Evolutionary conservation across 2,329 filamentous ascomycete genomes (phyloP), one percentile per base, ranked within the genome.

Genomic region (Ophiostoma ulmi): DNA sequence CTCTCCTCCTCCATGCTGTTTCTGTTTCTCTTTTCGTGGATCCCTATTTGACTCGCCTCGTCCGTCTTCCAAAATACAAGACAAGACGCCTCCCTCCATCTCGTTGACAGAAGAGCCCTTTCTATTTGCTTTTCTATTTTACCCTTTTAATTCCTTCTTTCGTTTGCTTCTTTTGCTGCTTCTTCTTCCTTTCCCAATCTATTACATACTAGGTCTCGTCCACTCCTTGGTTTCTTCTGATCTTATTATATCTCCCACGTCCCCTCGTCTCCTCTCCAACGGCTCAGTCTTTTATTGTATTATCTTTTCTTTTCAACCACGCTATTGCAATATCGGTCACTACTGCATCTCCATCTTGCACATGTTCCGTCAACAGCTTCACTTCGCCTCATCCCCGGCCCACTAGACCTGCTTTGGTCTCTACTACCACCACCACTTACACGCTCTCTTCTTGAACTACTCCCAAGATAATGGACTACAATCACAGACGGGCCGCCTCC

Each of bases 401-500:
- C 26, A 35, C 35, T 65, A 65, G 63, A 39, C 63, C 63, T 65
- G 6, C 63, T 39, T 65, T 39, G 63, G 63, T 38, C 63, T 22
- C 63, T 63, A 63, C 58, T 26, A 20, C 26, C 26, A 61, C 48
- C n/a, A 48, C 39, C 68, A 63, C 17, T 31, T 58, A 39, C 39
- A 48, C 44, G 7, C 41, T 17, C 11, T 22, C 52, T 8, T 55
- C 58, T 22, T 26, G 13, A 67, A 66, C 7, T 58, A 20, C 20
- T 20, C 7, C 7, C 39, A 65, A 26, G 20, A 70, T 69, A 58
- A 68, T 68, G 36, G 69, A 72, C 65, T 66, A 68, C 55, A 66
- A 44, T 26, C 71, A 72, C 41, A 72, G 38, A 67, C 71, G 71
- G 20, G 69, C 71, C 31, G 41, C 48, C 38, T 72, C 71, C 17